These are phyloP conservation scores for Solanum pimpinellifolium DNA, from an alignment of 257 asterid species.

Conservation along the genomic window DNA sequence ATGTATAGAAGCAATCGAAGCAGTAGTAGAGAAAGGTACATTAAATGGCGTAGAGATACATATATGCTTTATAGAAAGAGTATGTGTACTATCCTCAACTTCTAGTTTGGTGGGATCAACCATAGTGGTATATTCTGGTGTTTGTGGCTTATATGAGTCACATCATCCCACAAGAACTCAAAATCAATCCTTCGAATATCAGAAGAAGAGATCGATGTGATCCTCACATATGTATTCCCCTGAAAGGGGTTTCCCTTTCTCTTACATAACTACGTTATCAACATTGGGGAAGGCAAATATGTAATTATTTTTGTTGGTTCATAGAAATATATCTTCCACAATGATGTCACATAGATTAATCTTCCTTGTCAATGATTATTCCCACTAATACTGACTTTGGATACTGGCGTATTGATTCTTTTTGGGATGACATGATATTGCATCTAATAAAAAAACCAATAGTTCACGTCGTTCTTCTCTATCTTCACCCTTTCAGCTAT, in stretches of 20 bases:
- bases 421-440: too few relatives aligned
- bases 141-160: neutral
- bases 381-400: neutral
- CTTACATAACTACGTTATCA: too few relatives aligned
- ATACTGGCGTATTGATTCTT: too few relatives aligned
- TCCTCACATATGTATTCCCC: neutral
- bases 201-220: neutral
- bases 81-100: neutral
- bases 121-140: neutral
- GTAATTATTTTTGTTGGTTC: neutral
- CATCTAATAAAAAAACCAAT: too few relatives aligned
- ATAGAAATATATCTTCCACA: neutral
- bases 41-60: neutral
- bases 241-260: neutral
- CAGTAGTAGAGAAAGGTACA: neutral
- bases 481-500: too few relatives aligned
- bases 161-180: neutral
- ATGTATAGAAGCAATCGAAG: neutral
- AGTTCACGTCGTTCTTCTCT: too few relatives aligned
- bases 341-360: too few relatives aligned
- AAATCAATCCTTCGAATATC: too few relatives aligned
- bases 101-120: neutral
- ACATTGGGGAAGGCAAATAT: neutral
- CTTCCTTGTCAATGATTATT: neutral
- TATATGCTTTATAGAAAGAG: neutral